A percentile compares a stretch with the other conserved stretches of the same genome.
Conservation (phyloP, 768 basidiomycete species). For the Tulasnella sp. region DNA sequence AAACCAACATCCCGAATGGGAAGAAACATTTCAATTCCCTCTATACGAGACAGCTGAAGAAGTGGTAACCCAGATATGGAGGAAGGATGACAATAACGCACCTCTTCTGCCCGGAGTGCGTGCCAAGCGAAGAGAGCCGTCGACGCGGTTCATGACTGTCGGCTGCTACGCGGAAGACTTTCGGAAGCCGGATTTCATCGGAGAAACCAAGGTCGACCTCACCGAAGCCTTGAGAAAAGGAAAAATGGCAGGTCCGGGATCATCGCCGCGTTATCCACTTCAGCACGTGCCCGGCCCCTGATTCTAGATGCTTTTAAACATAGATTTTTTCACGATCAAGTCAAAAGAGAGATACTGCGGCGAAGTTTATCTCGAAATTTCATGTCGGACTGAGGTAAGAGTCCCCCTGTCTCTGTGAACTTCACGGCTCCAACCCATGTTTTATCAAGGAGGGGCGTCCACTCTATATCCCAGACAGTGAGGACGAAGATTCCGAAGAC, state of each 20-base stretch:
- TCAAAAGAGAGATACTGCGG: constrained; percentile 86
- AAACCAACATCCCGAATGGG: constrained; percentile 99
- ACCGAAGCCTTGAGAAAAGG: constrained; percentile 90
- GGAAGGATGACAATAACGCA: constrained; percentile 40
- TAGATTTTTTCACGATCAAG: constrained; percentile 93
- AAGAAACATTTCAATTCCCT: constrained; percentile 92
- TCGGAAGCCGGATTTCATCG: constrained; percentile 92
- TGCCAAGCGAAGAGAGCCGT: constrained; percentile 43
- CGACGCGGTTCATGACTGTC: constrained; percentile 58
- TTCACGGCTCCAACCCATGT: constrained; percentile 14
- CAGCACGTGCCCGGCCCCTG: constrained; percentile 2
- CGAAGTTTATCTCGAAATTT: constrained; percentile 92
- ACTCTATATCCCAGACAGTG: constrained; percentile 63
- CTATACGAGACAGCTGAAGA: constrained; percentile 71
- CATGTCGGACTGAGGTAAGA: constrained; percentile 91
- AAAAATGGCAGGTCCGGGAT: constrained; percentile 83
- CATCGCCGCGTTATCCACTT: background rate
- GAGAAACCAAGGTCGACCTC: constrained; percentile 82
- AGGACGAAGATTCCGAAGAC: constrained; percentile 61
- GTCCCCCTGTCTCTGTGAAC: background rate
- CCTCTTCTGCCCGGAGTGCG: constrained; percentile 62
- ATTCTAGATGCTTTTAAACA: constrained; percentile 27
- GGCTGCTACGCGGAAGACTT: constrained; percentile 96
- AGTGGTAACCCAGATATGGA: constrained; percentile 45
- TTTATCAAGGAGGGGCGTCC: constrained; percentile 64